phyloP scores from a whole-genome alignment of 106 monocot species.

The Cymbidium sinense region DNA sequence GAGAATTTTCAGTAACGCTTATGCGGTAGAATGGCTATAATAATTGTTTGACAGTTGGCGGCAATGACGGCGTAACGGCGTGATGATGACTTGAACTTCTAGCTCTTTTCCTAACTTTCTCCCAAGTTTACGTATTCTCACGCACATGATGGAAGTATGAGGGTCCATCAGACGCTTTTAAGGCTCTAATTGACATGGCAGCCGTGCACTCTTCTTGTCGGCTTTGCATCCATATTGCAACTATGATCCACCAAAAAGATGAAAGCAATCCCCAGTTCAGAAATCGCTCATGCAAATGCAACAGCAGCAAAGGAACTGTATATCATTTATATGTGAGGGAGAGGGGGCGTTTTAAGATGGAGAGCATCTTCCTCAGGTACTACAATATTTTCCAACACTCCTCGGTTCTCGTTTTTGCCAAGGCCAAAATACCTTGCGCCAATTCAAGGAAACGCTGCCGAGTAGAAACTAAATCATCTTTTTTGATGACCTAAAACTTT shows the following conservation, averaged over 20 bases:
- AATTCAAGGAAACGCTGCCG: too few relatives aligned
- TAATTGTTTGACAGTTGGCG: too few relatives aligned
- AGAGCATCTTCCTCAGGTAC: slow-evolving; percentile 62
- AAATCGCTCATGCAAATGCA: slow-evolving; percentile 75
- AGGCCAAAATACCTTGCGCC: neutral
- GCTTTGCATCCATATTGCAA: slow-evolving; percentile 81
- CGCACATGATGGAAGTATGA: slow-evolving; percentile 85
- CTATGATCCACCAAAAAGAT: slow-evolving; percentile 58
- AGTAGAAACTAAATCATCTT: neutral
- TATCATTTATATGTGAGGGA: slow-evolving; percentile 66
- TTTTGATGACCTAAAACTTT: neutral
- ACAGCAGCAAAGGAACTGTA: slow-evolving; percentile 32
- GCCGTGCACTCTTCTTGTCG: slow-evolving; percentile 89
- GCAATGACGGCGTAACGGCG: too few relatives aligned
- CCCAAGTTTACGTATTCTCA: too few relatives aligned
- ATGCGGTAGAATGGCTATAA: too few relatives aligned
- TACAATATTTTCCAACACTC: neutral
- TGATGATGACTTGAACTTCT: too few relatives aligned
- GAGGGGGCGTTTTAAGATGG: slow-evolving; percentile 59
- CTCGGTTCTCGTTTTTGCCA: neutral
- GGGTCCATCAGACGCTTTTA: slow-evolving; percentile 88
- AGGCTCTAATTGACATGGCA: slow-evolving; percentile 89
- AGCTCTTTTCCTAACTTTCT: too few relatives aligned
- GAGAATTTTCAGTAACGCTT: too few relatives aligned
- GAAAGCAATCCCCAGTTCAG: slow-evolving; percentile 40